Percentiles rank a stretch among this genome's conserved stretches.
These are phyloP conservation scores for Volvariella volvacea DNA, from an alignment of 1,284 basidiomycete species.

Conservation along the genomic window DNA sequence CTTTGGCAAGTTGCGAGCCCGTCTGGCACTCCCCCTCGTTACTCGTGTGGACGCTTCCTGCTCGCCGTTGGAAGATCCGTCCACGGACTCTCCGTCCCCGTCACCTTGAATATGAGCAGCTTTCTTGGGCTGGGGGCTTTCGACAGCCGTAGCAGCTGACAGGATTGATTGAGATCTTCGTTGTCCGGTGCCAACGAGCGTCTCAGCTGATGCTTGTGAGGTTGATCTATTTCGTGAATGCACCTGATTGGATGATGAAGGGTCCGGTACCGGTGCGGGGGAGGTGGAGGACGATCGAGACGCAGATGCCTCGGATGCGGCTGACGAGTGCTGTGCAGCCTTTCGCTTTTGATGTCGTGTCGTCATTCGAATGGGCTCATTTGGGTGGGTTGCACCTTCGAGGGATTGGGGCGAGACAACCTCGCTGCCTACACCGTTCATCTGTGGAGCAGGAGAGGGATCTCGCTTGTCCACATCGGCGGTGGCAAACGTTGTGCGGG, in stretches of 20 bases:
- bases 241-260: constrained; percentile 10
- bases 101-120: neutral
- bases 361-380: neutral
- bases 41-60: neutral
- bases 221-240: constrained; percentile 29
- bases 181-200: constrained; percentile 17
- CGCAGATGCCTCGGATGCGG: neutral
- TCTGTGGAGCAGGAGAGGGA: neutral
- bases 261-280: neutral
- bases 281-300: neutral
- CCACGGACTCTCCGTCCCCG: neutral
- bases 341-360: neutral
- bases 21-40: neutral
- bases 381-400: neutral
- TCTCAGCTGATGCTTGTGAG: constrained; percentile 28
- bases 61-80: neutral
- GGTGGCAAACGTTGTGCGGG: too few relatives aligned
- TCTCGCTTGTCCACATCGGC: neutral
- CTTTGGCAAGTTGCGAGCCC: neutral
- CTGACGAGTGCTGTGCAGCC: constrained; percentile 1
- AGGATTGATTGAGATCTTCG: constrained; percentile 8
- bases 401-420: neutral
- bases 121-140: neutral
- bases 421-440: neutral
- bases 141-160: constrained; percentile 7